phyloP scores from a whole-genome alignment of 2,329 filamentous ascomycete genomes.

The Colletotrichum sp. region DNA sequence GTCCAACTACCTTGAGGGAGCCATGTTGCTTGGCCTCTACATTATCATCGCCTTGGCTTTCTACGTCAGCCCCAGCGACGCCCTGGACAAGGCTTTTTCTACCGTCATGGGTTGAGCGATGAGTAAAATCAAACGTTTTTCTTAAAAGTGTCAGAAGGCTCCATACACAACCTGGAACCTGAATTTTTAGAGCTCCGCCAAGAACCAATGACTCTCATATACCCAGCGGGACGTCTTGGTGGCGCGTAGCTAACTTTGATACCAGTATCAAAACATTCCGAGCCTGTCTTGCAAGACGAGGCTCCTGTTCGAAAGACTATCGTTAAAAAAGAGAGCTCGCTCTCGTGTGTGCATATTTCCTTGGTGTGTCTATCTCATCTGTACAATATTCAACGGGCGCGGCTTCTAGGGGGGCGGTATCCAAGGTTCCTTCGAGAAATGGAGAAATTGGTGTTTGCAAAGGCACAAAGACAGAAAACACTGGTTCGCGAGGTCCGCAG shows the following conservation, averaged over 20 bases:
- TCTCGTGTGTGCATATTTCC: conserved; percentile 14
- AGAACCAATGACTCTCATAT: neutral
- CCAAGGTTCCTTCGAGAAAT: neutral
- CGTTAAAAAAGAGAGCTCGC: neutral
- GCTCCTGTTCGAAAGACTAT: neutral
- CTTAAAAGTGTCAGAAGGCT: neutral
- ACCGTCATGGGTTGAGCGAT: conserved; percentile 1
- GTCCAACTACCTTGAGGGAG: conserved; percentile 84
- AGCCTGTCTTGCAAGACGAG: neutral
- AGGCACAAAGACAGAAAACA: neutral
- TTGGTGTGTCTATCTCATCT: conserved; percentile 6
- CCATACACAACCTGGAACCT: neutral
- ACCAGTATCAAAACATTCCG: neutral
- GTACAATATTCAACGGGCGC: conserved; percentile 11
- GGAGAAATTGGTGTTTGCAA: conserved; percentile 8
- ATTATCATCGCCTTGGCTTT: conserved; percentile 66
- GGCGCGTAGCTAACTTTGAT: neutral
- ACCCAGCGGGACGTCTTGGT: neutral
- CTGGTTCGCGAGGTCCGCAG: neutral
- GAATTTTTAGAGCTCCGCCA: neutral
- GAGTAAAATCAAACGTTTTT: neutral
- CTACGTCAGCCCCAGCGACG: conserved; percentile 58
- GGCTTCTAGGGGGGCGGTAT: neutral
- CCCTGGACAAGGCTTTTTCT: conserved; percentile 42
- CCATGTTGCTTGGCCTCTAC: conserved; percentile 66